Conservation (phyloP, 495 filamentous ascomycete species). For the Lepidopterella palustris region DNA sequence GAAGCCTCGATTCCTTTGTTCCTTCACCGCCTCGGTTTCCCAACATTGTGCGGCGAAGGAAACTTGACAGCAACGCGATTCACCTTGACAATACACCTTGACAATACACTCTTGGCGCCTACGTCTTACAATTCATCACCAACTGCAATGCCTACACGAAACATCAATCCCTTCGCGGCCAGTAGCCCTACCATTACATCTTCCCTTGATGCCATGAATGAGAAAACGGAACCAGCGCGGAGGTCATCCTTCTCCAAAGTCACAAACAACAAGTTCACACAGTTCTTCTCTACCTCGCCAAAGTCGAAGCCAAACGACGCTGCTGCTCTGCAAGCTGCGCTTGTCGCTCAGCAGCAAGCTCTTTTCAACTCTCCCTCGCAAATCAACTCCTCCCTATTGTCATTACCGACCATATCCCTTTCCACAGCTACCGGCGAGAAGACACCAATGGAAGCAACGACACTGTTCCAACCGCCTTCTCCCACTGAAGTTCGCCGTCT, state of each 20-base stretch:
- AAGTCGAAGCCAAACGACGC: constrained; percentile 49
- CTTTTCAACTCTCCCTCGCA: constrained; percentile 51
- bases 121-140: background rate
- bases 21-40: background rate
- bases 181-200: constrained; percentile 20
- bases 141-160: constrained; percentile 36
- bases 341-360: constrained; percentile 51
- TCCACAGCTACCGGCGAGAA: constrained; percentile 82
- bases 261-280: constrained; percentile 51
- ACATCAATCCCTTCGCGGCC: constrained; percentile 35
- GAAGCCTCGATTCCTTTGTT: background rate
- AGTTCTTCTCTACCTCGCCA: constrained; percentile 54
- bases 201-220: constrained; percentile 29
- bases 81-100: background rate
- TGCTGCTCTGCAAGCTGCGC: constrained; percentile 52
- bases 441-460: constrained; percentile 57
- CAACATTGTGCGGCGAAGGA: background rate
- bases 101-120: too few species aligned
- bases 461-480: constrained; percentile 87
- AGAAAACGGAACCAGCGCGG: constrained; percentile 27
- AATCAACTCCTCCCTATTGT: constrained; percentile 65
- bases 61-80: background rate
- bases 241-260: constrained; percentile 58
- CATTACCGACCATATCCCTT: constrained; percentile 85
- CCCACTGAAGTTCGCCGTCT: constrained; percentile 70